Percentiles rank a stretch among this genome's conserved stretches.
Evolutionary conservation across 2,329 filamentous ascomycete species (phyloP).

Genomic region (Penicillium sp.): DNA sequence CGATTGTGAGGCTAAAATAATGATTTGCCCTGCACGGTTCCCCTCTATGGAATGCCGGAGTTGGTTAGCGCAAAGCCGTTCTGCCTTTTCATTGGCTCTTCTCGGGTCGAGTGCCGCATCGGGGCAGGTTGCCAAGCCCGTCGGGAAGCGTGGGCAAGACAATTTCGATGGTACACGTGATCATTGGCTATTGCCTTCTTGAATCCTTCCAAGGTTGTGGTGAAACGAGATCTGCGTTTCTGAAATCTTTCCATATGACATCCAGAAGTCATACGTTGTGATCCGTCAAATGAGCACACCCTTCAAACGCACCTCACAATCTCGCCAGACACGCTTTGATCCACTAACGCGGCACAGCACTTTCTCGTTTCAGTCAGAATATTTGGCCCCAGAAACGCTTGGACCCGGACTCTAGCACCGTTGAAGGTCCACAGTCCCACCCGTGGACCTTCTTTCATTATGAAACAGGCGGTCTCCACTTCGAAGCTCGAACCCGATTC

Average conservation of each 20-base stretch:
- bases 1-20: background rate
- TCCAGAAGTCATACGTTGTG: background rate
- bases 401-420: background rate
- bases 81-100: background rate
- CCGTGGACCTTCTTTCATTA: background rate
- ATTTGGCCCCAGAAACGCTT: conserved; percentile 1
- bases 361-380: background rate
- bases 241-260: background rate
- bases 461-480: conserved; percentile 5
- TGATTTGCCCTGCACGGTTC: conserved; percentile 3
- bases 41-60: background rate
- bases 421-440: background rate
- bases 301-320: background rate
- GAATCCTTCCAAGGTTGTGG: too few species aligned
- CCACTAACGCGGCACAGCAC: background rate
- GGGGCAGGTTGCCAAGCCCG: conserved; percentile 3
- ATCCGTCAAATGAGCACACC: background rate
- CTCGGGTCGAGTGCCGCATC: background rate
- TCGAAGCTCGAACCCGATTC: background rate
- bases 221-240: background rate
- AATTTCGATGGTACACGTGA: background rate
- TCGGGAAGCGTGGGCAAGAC: background rate
- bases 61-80: background rate
- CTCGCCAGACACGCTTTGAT: background rate
- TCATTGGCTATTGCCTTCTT: background rate